Conservation (phyloP, 495 filamentous ascomycete species). For the Penicilliopsis zonata region DNA sequence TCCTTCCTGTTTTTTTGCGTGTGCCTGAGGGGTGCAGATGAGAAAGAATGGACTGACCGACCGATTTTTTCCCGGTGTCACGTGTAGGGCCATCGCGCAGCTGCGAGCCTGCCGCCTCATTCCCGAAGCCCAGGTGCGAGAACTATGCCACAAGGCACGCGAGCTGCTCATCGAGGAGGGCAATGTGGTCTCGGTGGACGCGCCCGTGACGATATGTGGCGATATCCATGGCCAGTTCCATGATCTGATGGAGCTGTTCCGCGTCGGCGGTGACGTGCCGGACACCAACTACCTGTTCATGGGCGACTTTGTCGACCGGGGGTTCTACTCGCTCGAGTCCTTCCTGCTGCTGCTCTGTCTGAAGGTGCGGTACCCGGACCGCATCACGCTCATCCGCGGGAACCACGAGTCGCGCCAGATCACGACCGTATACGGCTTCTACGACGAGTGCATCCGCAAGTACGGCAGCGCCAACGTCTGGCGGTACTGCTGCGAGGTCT, state of each 20-base stretch:
- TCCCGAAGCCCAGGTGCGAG: constrained; percentile 86
- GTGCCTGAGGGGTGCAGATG: neutral
- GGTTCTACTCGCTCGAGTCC: constrained; percentile 95
- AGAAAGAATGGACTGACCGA: neutral
- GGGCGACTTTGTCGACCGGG: constrained; percentile 97
- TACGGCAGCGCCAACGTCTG: constrained; percentile 97
- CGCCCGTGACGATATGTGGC: constrained; percentile 96
- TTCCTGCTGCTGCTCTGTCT: constrained; percentile 90
- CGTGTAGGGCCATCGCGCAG: constrained; percentile 76
- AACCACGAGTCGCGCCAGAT: constrained; percentile 98
- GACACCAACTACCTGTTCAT: constrained; percentile 99
- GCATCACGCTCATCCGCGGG: constrained; percentile 91
- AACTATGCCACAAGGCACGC: constrained; percentile 94
- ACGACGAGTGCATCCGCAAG: constrained; percentile 95
- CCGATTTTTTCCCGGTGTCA: constrained; percentile 3
- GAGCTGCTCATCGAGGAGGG: constrained; percentile 96
- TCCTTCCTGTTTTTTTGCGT: neutral
- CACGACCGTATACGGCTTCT: constrained; percentile 97
- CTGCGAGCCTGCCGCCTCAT: constrained; percentile 93
- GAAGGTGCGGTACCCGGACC: constrained; percentile 95
- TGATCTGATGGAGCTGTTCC: constrained; percentile 96
- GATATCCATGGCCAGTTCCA: constrained; percentile 99
- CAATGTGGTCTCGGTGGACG: constrained; percentile 92
- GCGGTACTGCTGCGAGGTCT: constrained; percentile 97
- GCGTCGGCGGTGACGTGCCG: constrained; percentile 87